phyloP scores from a whole-genome alignment of 768 basidiomycete genomes.

The Kondoa subrosea region DNA sequence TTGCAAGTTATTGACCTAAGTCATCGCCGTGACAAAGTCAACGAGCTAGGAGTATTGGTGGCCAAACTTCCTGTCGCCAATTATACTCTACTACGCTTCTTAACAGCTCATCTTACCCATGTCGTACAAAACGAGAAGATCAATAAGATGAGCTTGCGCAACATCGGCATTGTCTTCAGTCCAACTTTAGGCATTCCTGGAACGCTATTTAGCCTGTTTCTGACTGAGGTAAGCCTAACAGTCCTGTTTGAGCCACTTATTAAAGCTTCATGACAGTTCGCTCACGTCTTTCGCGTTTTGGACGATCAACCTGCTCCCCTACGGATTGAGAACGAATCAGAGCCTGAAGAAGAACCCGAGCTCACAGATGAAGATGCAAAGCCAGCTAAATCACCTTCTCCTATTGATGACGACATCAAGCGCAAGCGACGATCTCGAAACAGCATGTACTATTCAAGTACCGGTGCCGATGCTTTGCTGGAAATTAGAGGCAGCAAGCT shows the following conservation, averaged over 20 bases:
- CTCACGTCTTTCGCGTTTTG: slow-evolving; percentile 14
- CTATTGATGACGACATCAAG: slow-evolving; percentile 4
- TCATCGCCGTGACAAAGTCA: slow-evolving; percentile 70
- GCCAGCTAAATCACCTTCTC: neutral
- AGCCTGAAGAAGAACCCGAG: slow-evolving; percentile 5
- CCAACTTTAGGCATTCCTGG: slow-evolving; percentile 97
- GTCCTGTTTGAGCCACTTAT: neutral
- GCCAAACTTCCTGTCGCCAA: slow-evolving; percentile 75
- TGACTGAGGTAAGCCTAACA: slow-evolving; percentile 44
- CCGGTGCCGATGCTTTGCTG: slow-evolving; percentile 23
- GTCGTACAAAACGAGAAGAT: slow-evolving; percentile 75
- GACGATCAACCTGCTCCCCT: slow-evolving; percentile 12
- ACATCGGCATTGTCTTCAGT: slow-evolving; percentile 95
- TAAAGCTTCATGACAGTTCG: slow-evolving; percentile 6
- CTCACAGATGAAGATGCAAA: neutral
- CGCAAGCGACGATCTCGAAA: slow-evolving; percentile 19
- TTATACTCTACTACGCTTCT: slow-evolving; percentile 79
- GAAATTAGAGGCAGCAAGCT: slow-evolving; percentile 10
- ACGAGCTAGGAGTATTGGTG: slow-evolving; percentile 69
- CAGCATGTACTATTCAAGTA: slow-evolving; percentile 20
- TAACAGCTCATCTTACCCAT: slow-evolving; percentile 84
- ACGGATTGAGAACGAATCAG: slow-evolving; percentile 12
- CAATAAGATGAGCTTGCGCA: slow-evolving; percentile 98
- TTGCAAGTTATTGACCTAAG: slow-evolving; percentile 84
- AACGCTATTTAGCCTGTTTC: slow-evolving; percentile 84